Percentiles rank a stretch among this genome's conserved stretches.
Conservation (phyloP, 2,329 filamentous ascomycete species). For the Hypoxylon sp. region DNA sequence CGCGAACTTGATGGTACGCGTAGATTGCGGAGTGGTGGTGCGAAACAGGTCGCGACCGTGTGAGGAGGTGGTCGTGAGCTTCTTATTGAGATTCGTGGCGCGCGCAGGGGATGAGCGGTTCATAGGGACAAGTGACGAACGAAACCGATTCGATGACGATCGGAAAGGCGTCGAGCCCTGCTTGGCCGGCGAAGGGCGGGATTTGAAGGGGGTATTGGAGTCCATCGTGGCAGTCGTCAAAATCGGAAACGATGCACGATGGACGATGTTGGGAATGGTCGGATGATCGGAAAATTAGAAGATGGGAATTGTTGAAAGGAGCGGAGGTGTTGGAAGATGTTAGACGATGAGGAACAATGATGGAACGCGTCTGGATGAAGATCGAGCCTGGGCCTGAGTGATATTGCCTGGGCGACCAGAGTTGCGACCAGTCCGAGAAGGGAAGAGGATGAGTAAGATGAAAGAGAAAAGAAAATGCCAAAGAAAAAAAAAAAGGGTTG, state of each 20-base stretch:
- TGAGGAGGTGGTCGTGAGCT: conserved; percentile 31
- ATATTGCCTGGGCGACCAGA: conserved; percentile 18
- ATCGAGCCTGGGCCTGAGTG: conserved; percentile 6
- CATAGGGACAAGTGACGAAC: conserved; percentile 47
- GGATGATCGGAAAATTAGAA: neutral
- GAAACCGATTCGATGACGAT: conserved; percentile 42
- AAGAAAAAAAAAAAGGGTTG: conserved; percentile 19
- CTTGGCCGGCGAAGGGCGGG: conserved; percentile 42
- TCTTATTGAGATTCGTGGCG: conserved; percentile 33
- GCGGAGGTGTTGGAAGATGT: neutral
- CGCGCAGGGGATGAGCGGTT: conserved; percentile 39
- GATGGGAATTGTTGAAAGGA: neutral
- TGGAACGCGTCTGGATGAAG: conserved; percentile 29
- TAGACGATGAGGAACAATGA: conserved; percentile 5
- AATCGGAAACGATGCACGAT: conserved; percentile 6
- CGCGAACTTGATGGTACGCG: conserved; percentile 41
- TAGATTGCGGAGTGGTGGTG: conserved; percentile 41
- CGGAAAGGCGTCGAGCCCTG: conserved; percentile 44
- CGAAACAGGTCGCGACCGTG: conserved; percentile 44
- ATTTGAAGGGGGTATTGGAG: conserved; percentile 41
- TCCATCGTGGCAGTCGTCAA: conserved; percentile 37
- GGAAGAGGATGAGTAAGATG: conserved; percentile 2
- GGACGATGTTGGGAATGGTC: conserved; percentile 14
- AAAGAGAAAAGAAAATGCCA: conserved; percentile 7
- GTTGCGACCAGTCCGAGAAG: conserved; percentile 17